A percentile compares a stretch with the other conserved stretches of the same genome.
Evolutionary conservation across 2,329 filamentous ascomycete genomes (phyloP).

Genomic region (Periglandula ipomoeae): DNA sequence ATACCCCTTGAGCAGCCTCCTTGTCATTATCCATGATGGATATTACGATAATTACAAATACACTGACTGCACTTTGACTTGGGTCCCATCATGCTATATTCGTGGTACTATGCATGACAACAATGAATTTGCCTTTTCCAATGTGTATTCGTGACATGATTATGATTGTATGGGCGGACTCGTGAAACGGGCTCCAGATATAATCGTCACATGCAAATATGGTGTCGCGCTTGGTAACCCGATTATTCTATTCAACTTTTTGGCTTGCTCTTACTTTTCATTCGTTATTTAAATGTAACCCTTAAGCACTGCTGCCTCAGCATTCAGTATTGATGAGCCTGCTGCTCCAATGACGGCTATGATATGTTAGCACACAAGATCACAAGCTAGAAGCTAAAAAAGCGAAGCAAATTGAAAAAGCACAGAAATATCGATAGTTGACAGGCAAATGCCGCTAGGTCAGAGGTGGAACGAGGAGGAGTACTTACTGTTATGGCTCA

Average conservation of each 20-base stretch:
- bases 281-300: conserved; percentile 57
- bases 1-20: neutral
- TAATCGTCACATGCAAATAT: neutral
- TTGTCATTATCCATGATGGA: neutral
- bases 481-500: conserved; percentile 69
- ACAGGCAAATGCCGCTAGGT: no score
- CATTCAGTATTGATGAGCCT: conserved; percentile 92
- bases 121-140: no score
- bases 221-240: no score
- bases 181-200: no score
- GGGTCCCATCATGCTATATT: no score
- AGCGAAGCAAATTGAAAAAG: neutral
- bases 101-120: no score
- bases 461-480: neutral
- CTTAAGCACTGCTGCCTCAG: conserved; percentile 84
- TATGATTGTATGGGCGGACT: no score
- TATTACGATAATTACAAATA: neutral
- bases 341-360: conserved; percentile 84
- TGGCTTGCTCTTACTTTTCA: neutral
- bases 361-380: neutral
- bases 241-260: neutral
- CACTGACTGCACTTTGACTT: neutral
- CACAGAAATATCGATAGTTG: neutral
- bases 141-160: no score
- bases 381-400: no score